These are phyloP conservation scores for Onygena corvina DNA, from an alignment of 2,329 filamentous ascomycete species.

Conservation along the genomic window DNA sequence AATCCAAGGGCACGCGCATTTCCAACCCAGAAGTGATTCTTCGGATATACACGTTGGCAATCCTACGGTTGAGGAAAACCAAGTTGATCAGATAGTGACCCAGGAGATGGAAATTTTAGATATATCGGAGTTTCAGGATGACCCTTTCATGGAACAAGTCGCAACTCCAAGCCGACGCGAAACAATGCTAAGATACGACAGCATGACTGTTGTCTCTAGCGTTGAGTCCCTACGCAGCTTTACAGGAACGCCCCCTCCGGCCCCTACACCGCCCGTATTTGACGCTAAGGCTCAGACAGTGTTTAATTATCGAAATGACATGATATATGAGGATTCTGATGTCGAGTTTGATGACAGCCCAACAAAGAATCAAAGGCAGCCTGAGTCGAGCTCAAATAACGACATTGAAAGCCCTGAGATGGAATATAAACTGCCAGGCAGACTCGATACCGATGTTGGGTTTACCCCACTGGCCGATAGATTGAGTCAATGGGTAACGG, in stretches of 20 bases:
- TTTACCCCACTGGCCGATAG: conserved; percentile 54
- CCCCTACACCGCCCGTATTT: conserved; percentile 17
- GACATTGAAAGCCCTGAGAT: not conserved
- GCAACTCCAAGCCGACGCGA: not conserved
- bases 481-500: conserved; percentile 51
- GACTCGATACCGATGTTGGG: conserved; percentile 30
- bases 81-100: too few relatives aligned
- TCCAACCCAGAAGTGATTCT: not conserved
- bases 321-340: conserved; percentile 21
- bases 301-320: conserved; percentile 17
- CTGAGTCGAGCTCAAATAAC: not conserved
- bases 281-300: conserved; percentile 9
- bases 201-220: conserved; percentile 14
- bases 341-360: conserved; percentile 18
- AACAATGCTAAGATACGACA: conserved; percentile 15
- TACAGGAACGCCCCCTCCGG: conserved; percentile 16
- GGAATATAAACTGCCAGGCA: not conserved
- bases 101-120: not conserved
- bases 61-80: too few relatives aligned
- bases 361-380: not conserved
- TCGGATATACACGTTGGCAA: not conserved
- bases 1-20: not conserved
- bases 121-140: not conserved
- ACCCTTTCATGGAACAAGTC: not conserved
- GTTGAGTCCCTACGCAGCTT: conserved; percentile 10